Conservation (phyloP, 2,329 filamentous ascomycete species). For the Pezicula radicicola region DNA sequence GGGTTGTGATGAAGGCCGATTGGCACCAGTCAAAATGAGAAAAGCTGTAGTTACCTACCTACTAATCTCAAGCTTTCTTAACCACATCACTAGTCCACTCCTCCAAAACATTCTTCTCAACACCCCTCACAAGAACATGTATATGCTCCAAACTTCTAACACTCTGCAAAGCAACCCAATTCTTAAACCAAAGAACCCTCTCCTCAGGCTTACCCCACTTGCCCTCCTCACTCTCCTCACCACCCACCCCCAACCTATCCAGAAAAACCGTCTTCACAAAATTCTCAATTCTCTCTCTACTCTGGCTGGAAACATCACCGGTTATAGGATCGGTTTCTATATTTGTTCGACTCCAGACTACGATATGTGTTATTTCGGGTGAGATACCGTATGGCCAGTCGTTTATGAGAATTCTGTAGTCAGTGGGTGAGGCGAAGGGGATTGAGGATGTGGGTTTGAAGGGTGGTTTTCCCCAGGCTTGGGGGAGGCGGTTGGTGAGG, state of each 20-base stretch:
- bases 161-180: constrained; percentile 86
- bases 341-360: constrained; percentile 85
- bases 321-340: constrained; percentile 69
- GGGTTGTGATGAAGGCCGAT: no score
- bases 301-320: constrained; percentile 70
- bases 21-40: no score
- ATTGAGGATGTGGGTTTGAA: constrained; percentile 38
- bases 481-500: constrained; percentile 64
- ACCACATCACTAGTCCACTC: constrained; percentile 42
- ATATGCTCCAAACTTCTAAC: constrained; percentile 86
- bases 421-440: constrained; percentile 51
- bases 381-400: constrained; percentile 90
- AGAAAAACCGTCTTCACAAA: constrained; percentile 43
- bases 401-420: constrained; percentile 74
- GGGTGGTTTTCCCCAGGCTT: constrained; percentile 58
- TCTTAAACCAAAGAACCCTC: constrained; percentile 83
- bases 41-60: no score
- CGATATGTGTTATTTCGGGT: constrained; percentile 69
- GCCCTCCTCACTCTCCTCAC: constrained; percentile 34
- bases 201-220: constrained; percentile 45
- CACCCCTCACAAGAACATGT: constrained; percentile 67
- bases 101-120: constrained; percentile 46
- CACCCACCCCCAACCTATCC: background rate
- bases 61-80: background rate
- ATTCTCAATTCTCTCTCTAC: constrained; percentile 58